Evolutionary conservation across 495 filamentous ascomycete genomes (phyloP).

Genomic region (Parathielavia hyrcaniae): DNA sequence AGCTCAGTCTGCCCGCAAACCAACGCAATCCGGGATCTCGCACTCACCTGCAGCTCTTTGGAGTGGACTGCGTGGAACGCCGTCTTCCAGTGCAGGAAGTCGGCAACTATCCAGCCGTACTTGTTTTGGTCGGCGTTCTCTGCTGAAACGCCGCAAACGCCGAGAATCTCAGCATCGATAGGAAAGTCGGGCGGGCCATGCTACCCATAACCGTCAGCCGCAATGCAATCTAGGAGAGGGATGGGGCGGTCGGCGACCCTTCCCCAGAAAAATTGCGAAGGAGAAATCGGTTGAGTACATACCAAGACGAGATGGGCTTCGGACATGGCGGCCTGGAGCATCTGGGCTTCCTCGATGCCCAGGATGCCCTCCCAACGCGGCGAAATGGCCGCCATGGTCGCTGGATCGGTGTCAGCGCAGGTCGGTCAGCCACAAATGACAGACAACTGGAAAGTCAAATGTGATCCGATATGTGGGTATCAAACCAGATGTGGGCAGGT

Average conservation of each 20-base stretch:
- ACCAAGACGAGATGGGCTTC: conserved; percentile 26
- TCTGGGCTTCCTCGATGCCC: background rate
- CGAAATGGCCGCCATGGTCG: background rate
- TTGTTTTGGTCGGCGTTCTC: conserved; percentile 22
- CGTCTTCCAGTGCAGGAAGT: conserved; percentile 36
- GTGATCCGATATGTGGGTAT: background rate
- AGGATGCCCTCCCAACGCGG: background rate
- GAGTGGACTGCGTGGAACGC: conserved; percentile 29
- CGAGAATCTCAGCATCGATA: conserved; percentile 26
- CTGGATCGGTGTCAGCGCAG: background rate
- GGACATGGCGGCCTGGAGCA: conserved; percentile 12
- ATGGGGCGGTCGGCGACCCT: background rate
- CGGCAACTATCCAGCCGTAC: conserved; percentile 36
- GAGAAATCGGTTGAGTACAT: background rate
- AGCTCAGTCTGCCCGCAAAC: background rate
- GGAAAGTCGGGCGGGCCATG: conserved; percentile 32
- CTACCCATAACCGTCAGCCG: background rate
- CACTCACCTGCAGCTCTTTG: conserved; percentile 16
- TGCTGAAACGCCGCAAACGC: conserved; percentile 31
- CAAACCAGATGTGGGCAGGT: background rate
- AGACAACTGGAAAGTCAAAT: too few relatives aligned
- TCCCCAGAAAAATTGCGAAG: background rate
- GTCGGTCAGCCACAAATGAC: too few relatives aligned
- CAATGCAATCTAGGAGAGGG: background rate
- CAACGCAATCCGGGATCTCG: too few relatives aligned